phyloP scores from a whole-genome alignment of 2,329 filamentous ascomycete species.

The Ilyonectria robusta region DNA sequence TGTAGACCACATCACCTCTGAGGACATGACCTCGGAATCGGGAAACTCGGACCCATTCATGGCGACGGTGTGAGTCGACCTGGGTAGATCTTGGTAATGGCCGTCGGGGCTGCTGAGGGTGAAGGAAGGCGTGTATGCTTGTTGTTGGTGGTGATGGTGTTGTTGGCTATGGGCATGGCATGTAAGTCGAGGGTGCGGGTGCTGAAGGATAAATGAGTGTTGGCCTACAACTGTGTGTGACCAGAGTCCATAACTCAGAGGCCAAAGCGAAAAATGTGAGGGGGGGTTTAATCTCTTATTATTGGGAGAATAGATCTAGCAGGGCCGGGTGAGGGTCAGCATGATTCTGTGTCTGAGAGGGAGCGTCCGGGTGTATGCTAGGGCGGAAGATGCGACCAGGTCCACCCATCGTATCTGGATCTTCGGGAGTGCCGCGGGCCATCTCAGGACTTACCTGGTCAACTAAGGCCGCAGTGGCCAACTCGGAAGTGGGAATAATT shows the following conservation, averaged over 20 bases:
- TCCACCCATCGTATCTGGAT: constrained; percentile 49
- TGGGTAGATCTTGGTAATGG: constrained; percentile 62
- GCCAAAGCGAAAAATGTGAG: constrained; percentile 37
- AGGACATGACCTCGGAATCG: constrained; percentile 63
- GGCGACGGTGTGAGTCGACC: constrained; percentile 54
- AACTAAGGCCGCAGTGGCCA: constrained; percentile 50
- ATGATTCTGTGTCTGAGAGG: constrained; percentile 43
- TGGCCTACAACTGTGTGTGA: constrained; percentile 67
- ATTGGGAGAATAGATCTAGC: constrained; percentile 44
- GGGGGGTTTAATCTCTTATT: constrained; percentile 45
- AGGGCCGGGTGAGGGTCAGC: constrained; percentile 46
- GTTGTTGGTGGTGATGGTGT: constrained; percentile 54
- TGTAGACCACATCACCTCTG: constrained; percentile 68
- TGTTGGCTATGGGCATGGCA: constrained; percentile 40
- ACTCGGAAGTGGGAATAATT: constrained; percentile 49
- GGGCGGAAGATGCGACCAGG: constrained; percentile 37
- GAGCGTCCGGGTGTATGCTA: constrained; percentile 40
- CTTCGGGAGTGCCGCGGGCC: constrained; percentile 50
- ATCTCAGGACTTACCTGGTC: constrained; percentile 48
- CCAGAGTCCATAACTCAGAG: constrained; percentile 63
- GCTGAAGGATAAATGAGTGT: constrained; percentile 43
- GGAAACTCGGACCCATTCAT: constrained; percentile 68
- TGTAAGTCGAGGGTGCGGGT: constrained; percentile 44
- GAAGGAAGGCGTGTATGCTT: constrained; percentile 65
- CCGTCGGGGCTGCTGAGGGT: constrained; percentile 62